Evolutionary conservation across 129 eudicot species (phyloP).

Genomic region (Artemisia tridentata): DNA sequence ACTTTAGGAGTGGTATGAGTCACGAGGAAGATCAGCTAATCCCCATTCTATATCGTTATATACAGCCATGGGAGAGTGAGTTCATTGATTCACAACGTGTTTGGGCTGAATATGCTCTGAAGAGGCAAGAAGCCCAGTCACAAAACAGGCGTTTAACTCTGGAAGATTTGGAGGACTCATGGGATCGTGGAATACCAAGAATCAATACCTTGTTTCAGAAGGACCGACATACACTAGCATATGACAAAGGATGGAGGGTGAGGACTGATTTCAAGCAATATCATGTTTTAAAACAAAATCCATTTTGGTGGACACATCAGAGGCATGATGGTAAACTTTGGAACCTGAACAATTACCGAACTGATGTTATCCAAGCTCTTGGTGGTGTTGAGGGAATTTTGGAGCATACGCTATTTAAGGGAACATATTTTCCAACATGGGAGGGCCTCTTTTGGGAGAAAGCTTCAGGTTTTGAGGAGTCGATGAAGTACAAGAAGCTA

Average conservation of each 20-base stretch:
- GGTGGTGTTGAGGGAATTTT: slow-evolving; percentile 97
- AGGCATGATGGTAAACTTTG: slow-evolving; percentile 97
- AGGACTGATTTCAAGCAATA: slow-evolving; percentile 95
- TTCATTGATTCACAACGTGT: slow-evolving; percentile 97
- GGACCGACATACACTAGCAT: slow-evolving; percentile 96
- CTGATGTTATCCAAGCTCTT: slow-evolving; percentile 95
- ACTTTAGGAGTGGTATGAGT: slow-evolving; percentile 99
- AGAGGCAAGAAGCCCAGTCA: slow-evolving; percentile 98
- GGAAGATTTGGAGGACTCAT: slow-evolving; percentile 95
- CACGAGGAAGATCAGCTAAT: slow-evolving; percentile 97
- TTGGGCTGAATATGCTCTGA: slow-evolving; percentile 98
- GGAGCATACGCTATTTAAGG: slow-evolving; percentile 94
- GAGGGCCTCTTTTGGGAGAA: slow-evolving; percentile 99
- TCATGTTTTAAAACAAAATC: slow-evolving; percentile 90
- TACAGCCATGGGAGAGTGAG: slow-evolving; percentile 99
- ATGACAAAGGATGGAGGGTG: slow-evolving; percentile 98
- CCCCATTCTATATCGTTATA: slow-evolving; percentile 95
- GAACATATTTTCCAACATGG: slow-evolving; percentile 99
- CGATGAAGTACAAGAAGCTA: slow-evolving; percentile 96
- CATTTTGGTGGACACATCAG: slow-evolving; percentile 99
- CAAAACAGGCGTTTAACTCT: slow-evolving; percentile 94
- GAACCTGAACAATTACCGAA: slow-evolving; percentile 94
- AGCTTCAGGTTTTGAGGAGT: slow-evolving; percentile 99
- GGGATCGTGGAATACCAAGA: slow-evolving; percentile 98
- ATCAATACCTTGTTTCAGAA: slow-evolving; percentile 90